phyloP scores from a whole-genome alignment of 352 stramenopile species.

The Globisporangium recalcitrans region DNA sequence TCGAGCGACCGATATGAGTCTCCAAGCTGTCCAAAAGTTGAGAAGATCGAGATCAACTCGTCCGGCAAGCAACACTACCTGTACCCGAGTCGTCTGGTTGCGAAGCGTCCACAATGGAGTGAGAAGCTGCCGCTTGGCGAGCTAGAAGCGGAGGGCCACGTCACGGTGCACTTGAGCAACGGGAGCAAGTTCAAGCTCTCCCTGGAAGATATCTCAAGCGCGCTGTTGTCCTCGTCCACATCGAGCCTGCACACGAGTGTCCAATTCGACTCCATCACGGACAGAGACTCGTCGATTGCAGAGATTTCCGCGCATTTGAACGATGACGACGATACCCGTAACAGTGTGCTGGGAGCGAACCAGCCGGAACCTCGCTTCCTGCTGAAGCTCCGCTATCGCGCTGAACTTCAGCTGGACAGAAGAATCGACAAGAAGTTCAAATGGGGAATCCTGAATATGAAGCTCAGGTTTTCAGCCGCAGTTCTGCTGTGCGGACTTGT shows the following conservation, averaged over 20 bases:
- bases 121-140: slow-evolving; percentile 29
- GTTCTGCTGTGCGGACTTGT: slow-evolving; percentile 6
- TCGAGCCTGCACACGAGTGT: slow-evolving; percentile 3
- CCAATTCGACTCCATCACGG: background rate
- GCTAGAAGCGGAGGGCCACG: slow-evolving; percentile 14
- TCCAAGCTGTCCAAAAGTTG: slow-evolving; percentile 25
- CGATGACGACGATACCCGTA: background rate
- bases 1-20: slow-evolving; percentile 30
- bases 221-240: slow-evolving; percentile 20
- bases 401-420: slow-evolving; percentile 27
- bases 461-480: slow-evolving; percentile 13
- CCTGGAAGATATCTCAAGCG: slow-evolving; percentile 28
- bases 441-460: slow-evolving; percentile 2
- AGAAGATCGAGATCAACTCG: slow-evolving; percentile 17
- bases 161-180: slow-evolving; percentile 24
- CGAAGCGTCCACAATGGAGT: slow-evolving; percentile 20
- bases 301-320: background rate
- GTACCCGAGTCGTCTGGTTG: background rate
- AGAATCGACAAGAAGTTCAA: slow-evolving; percentile 22
- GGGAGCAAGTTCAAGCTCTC: slow-evolving; percentile 28
- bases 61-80: background rate
- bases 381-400: slow-evolving; percentile 25
- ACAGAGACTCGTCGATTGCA: background rate
- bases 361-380: slow-evolving; percentile 19
- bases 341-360: background rate